Evolutionary conservation across 352 stramenopile species (phyloP).

Genomic region (Paralagenidium karlingii): DNA sequence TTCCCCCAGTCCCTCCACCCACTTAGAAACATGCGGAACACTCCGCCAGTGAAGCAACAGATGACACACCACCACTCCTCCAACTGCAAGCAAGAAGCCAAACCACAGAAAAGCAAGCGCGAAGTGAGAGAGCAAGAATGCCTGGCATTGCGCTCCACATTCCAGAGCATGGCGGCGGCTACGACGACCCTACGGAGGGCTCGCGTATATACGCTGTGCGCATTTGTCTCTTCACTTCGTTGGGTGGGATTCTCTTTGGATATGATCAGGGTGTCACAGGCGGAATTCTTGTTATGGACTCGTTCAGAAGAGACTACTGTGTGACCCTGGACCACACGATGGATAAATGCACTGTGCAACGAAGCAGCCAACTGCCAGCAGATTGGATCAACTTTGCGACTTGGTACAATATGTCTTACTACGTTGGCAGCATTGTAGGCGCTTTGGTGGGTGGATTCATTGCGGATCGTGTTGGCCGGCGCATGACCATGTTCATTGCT

Average conservation of each 20-base stretch:
- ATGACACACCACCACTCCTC: too few species aligned
- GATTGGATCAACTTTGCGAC: conserved; percentile 12
- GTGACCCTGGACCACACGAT: conserved; percentile 12
- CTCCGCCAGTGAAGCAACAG: too few species aligned
- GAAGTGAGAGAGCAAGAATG: too few species aligned
- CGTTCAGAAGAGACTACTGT: conserved; percentile 19
- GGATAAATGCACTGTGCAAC: conserved; percentile 8
- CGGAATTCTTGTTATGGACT: conserved; percentile 23
- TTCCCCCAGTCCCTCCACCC: too few species aligned
- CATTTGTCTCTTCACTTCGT: conserved; percentile 12
- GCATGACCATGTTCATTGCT: conserved; percentile 11
- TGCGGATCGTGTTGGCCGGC: conserved; percentile 10
- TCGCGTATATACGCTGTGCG: conserved; percentile 11
- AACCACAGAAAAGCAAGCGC: too few species aligned
- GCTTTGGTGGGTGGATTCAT: conserved; percentile 9
- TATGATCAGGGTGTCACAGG: conserved; percentile 22
- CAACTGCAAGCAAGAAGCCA: too few species aligned
- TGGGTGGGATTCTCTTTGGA: conserved; percentile 17
- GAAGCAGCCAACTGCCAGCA: conserved; percentile 1
- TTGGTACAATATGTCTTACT: conserved; percentile 15
- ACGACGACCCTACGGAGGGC: conserved; percentile 14
- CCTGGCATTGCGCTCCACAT: too few species aligned
- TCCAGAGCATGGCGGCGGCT: too few species aligned
- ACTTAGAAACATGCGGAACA: too few species aligned
- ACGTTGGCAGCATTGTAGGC: conserved; percentile 11